phyloP scores from a whole-genome alignment of 345 rosid species.

The Eucalyptus regnans region DNA sequence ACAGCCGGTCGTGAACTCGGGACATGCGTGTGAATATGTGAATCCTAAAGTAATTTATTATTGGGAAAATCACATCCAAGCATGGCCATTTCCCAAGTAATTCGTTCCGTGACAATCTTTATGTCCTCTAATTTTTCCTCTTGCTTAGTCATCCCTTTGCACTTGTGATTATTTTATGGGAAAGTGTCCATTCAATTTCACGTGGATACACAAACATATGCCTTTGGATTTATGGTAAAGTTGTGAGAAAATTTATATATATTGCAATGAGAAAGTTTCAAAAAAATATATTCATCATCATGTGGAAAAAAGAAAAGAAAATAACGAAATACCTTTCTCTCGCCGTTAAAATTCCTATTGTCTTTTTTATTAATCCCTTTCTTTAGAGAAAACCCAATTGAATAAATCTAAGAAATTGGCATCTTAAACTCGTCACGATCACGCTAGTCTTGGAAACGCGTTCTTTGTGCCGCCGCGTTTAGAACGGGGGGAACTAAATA shows the following conservation, averaged over 20 bases:
- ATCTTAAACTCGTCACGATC: not conserved
- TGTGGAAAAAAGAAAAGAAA: not conserved
- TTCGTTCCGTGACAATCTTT: not conserved
- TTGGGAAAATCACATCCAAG: not conserved
- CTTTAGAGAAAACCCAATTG: not conserved
- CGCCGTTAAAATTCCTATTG: not conserved
- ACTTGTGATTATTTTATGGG: not conserved
- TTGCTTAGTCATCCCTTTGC: not conserved
- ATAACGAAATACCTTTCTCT: not conserved
- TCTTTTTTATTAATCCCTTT: not conserved
- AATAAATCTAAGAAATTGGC: not conserved
- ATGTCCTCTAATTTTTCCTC: not conserved
- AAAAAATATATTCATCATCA: not conserved
- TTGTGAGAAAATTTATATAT: not conserved
- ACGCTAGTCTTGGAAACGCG: not conserved
- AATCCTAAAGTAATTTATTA: not conserved
- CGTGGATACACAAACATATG: not conserved
- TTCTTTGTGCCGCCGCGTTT: rapidly evolving
- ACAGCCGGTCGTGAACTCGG: not conserved
- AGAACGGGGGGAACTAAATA: not conserved
- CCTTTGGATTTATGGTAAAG: not conserved
- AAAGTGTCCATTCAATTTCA: not conserved
- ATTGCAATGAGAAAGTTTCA: not conserved
- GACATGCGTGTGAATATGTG: not conserved
- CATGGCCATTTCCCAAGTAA: not conserved